These are phyloP conservation scores for Aureobasidium sp. DNA, from an alignment of 2,329 filamentous ascomycete species.

Conservation along the genomic window DNA sequence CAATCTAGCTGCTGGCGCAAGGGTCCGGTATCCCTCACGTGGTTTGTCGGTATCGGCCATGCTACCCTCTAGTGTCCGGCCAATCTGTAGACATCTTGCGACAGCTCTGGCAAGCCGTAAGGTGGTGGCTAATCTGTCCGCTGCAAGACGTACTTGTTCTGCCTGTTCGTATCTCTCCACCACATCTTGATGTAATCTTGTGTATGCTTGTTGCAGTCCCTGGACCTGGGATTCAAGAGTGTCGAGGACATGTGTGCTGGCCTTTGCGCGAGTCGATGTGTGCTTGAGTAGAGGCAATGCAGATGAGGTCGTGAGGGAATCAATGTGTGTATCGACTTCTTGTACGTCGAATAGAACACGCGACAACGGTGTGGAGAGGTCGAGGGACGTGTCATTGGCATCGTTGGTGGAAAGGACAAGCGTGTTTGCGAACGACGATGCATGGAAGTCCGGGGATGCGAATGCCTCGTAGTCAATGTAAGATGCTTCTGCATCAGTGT, in stretches of 20 bases:
- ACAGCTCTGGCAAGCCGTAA: slow-evolving; percentile 69
- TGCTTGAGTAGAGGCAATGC: slow-evolving; percentile 73
- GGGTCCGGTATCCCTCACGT: slow-evolving; percentile 56
- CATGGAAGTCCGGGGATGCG: slow-evolving; percentile 71
- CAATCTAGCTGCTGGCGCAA: slow-evolving; percentile 75
- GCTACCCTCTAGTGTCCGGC: slow-evolving; percentile 80
- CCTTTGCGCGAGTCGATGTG: slow-evolving; percentile 63
- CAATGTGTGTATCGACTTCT: slow-evolving; percentile 93
- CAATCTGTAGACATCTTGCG: slow-evolving; percentile 68
- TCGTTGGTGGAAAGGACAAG: slow-evolving; percentile 90
- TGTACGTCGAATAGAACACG: slow-evolving; percentile 93
- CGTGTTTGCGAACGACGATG: slow-evolving; percentile 75
- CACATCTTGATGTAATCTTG: slow-evolving; percentile 77
- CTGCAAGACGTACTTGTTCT: slow-evolving; percentile 69
- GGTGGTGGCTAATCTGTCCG: slow-evolving; percentile 71
- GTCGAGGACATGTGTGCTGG: slow-evolving; percentile 62
- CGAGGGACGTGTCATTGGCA: slow-evolving; percentile 76
- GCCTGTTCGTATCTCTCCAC: slow-evolving; percentile 77
- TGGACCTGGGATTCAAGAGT: slow-evolving; percentile 74
- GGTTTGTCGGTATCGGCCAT: slow-evolving; percentile 50
- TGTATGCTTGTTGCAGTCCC: slow-evolving; percentile 75
- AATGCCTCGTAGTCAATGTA: slow-evolving; percentile 97
- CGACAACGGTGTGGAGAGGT: slow-evolving; percentile 88
- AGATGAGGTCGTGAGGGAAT: slow-evolving; percentile 74
- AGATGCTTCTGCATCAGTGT: slow-evolving; percentile 46